phyloP scores from a whole-genome alignment of 2,329 filamentous ascomycete genomes.

The Sodiomyces alkalinus region DNA sequence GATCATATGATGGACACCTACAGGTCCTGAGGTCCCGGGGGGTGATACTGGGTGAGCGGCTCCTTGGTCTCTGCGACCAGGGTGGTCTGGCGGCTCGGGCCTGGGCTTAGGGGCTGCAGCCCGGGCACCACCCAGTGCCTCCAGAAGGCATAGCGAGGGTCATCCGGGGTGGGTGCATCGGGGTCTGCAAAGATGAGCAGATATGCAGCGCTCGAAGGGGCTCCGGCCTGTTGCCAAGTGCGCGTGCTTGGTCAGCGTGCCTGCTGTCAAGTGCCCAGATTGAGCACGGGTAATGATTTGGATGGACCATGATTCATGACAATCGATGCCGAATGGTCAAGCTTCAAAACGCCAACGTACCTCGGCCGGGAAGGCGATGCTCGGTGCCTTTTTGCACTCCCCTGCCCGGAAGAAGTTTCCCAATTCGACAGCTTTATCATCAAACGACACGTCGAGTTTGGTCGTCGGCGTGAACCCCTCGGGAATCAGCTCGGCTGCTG shows the following conservation, averaged over 20 bases:
- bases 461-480: conserved; percentile 24
- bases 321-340: no score
- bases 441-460: conserved; percentile 20
- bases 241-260: no score
- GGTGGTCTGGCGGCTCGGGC: no score
- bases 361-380: conserved; percentile 19
- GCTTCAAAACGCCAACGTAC: conserved; percentile 9
- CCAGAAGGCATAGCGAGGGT: conserved; percentile 40
- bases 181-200: conserved; percentile 35
- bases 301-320: no score
- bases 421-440: conserved; percentile 16
- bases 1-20: conserved; percentile 17
- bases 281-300: no score
- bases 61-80: conserved; percentile 15
- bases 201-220: conserved; percentile 19
- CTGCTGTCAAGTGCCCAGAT: no score
- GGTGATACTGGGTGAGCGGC: conserved; percentile 25
- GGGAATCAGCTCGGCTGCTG: conserved; percentile 23
- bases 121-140: conserved; percentile 35
- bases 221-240: conserved; percentile 9
- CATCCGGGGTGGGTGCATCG: conserved; percentile 37
- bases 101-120: conserved; percentile 15
- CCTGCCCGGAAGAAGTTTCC: conserved; percentile 24
- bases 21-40: conserved; percentile 30
- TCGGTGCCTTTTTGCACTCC: conserved; percentile 21